Percentiles rank a stretch among this genome's conserved stretches.
These are phyloP conservation scores for Ceratobasidium theobromae DNA, from an alignment of 1,284 basidiomycete genomes.

Conservation along the genomic window DNA sequence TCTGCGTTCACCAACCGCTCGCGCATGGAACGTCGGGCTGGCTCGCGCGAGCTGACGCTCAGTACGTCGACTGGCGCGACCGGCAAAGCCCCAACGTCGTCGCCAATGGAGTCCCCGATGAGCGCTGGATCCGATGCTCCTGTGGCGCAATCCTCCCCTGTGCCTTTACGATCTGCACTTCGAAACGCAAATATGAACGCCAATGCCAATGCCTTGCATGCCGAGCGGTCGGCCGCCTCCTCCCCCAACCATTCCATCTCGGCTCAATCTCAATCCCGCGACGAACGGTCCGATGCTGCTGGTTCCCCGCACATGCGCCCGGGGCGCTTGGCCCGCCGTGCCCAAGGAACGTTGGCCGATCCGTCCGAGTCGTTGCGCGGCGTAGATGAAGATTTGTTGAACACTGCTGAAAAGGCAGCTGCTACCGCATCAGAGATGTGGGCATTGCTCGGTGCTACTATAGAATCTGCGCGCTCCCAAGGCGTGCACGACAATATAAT, in stretches of 20 bases:
- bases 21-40: background rate
- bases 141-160: constrained; percentile 8
- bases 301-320: constrained; percentile 47
- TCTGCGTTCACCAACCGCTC: background rate
- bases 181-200: background rate
- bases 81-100: constrained; percentile 1
- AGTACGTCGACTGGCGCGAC: background rate
- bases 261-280: constrained; percentile 15
- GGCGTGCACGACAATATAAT: constrained; percentile 4
- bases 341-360: constrained; percentile 37
- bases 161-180: constrained; percentile 5
- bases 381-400: constrained; percentile 68
- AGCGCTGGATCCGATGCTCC: constrained; percentile 8
- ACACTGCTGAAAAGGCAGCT: constrained; percentile 66
- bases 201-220: background rate
- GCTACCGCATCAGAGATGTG: constrained; percentile 71
- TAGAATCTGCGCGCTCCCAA: constrained; percentile 4
- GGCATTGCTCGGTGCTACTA: constrained; percentile 39
- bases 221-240: background rate
- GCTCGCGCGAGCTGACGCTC: constrained; percentile 20
- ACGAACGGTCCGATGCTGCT: constrained; percentile 41
- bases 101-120: constrained; percentile 17
- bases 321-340: constrained; percentile 11
- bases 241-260: constrained; percentile 16
- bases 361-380: constrained; percentile 50